Evolutionary conservation across 495 filamentous ascomycete genomes (phyloP).

Genomic region (Aspergillus affinis): DNA sequence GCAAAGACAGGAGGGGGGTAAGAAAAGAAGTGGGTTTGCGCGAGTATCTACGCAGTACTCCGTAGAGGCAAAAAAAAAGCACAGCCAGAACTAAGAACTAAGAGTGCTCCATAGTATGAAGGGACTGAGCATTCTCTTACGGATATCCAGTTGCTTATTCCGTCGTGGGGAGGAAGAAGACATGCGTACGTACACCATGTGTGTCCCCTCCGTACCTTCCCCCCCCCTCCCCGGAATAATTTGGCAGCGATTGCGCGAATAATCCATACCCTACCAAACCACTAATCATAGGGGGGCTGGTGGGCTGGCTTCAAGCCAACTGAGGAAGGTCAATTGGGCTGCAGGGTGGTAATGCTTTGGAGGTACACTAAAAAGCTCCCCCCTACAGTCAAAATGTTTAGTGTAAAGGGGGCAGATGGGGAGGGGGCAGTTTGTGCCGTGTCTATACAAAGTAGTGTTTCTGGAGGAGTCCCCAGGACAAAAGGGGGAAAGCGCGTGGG

Average conservation of each 20-base stretch:
- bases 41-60: too few relatives aligned
- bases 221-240: not conserved
- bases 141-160: not conserved
- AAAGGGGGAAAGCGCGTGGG: conserved; percentile 20
- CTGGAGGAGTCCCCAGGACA: conserved; percentile 15
- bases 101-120: not conserved
- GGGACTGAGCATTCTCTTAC: not conserved
- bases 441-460: conserved; percentile 20
- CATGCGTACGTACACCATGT: conserved; percentile 7
- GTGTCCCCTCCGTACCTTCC: conserved; percentile 6
- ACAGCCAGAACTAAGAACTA: not conserved
- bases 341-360: not conserved
- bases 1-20: conserved; percentile 3
- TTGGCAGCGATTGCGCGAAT: conserved; percentile 5
- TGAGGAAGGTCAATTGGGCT: not conserved
- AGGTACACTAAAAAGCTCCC: conserved; percentile 1
- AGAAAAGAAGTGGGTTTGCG: conserved; percentile 13
- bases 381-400: conserved; percentile 6
- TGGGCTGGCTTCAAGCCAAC: not conserved
- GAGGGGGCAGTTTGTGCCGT: conserved; percentile 22
- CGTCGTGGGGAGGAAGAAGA: not conserved
- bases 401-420: conserved; percentile 11
- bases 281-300: not conserved
- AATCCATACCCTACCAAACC: conserved; percentile 2
- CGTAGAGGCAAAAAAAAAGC: conserved; percentile 5